Evolutionary conservation across 2,329 filamentous ascomycete species (phyloP).

Genomic region (Sordariomycetes sp.): DNA sequence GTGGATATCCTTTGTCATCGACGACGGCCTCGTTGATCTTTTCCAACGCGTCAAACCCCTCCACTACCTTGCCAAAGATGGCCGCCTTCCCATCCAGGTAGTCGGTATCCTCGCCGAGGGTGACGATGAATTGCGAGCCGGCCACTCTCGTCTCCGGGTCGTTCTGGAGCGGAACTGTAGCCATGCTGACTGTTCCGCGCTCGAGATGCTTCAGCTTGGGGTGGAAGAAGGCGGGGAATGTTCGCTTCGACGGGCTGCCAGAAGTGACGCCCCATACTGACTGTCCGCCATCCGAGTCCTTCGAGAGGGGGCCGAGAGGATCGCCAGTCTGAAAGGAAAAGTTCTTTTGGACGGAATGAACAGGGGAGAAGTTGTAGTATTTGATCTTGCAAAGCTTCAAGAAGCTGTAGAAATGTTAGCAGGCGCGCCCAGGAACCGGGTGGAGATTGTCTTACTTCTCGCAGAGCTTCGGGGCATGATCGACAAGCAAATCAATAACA

Average conservation of each 20-base stretch:
- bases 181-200: constrained; percentile 93
- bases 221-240: constrained; percentile 76
- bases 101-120: constrained; percentile 80
- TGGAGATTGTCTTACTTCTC: constrained; percentile 68
- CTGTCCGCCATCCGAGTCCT: constrained; percentile 81
- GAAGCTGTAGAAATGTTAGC: constrained; percentile 54
- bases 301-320: constrained; percentile 76
- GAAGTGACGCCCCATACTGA: constrained; percentile 85
- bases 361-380: constrained; percentile 95
- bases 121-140: constrained; percentile 89
- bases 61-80: constrained; percentile 89
- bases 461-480: constrained; percentile 84
- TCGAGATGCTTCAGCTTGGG: constrained; percentile 83
- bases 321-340: constrained; percentile 97
- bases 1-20: constrained; percentile 74
- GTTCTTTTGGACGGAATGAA: constrained; percentile 86
- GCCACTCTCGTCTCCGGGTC: constrained; percentile 78
- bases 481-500: constrained; percentile 84
- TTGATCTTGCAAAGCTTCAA: constrained; percentile 98
- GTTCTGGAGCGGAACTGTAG: constrained; percentile 67
- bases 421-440: constrained; percentile 9
- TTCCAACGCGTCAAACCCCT: constrained; percentile 89
- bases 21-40: constrained; percentile 88
- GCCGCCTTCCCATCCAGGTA: constrained; percentile 90
- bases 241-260: constrained; percentile 56